A percentile compares a stretch with the other conserved stretches of the same genome.
These are phyloP conservation scores for Myrica gale DNA, from an alignment of 306 rosid genomes.

Conservation along the genomic window DNA sequence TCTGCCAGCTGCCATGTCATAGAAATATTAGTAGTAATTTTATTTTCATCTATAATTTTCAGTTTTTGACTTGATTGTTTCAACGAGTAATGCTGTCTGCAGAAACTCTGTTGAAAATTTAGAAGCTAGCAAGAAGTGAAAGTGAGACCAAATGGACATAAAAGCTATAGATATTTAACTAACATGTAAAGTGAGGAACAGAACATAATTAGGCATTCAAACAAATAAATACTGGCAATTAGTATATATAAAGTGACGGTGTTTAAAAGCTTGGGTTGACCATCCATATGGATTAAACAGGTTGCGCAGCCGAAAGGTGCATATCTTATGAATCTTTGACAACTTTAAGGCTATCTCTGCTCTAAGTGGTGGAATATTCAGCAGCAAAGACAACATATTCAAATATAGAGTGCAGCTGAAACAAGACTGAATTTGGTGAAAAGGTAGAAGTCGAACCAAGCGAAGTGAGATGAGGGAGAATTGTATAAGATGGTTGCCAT, in stretches of 20 bases:
- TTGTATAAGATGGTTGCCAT: neutral
- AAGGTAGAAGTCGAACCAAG: neutral
- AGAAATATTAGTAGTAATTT: slow-evolving; percentile 22
- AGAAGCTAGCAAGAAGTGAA: neutral
- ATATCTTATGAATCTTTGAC: neutral
- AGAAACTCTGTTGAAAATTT: neutral
- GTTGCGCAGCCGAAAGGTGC: neutral
- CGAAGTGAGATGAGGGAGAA: neutral
- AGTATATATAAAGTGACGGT: neutral
- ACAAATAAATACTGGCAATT: neutral
- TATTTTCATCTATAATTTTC: neutral
- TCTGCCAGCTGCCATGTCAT: slow-evolving; percentile 68
- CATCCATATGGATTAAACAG: neutral
- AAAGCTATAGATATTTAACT: neutral
- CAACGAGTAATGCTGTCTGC: neutral
- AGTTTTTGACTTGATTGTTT: slow-evolving; percentile 1
- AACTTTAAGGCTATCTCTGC: neutral
- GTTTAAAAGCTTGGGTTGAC: neutral
- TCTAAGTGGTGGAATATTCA: neutral
- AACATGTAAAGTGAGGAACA: neutral
- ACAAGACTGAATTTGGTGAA: neutral
- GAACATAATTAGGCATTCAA: neutral
- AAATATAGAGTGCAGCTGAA: neutral
- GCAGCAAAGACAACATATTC: neutral
- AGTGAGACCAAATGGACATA: neutral